A percentile compares a stretch with the other conserved stretches of the same genome.
These are phyloP conservation scores for Botryotinia convoluta DNA, from an alignment of 2,329 filamentous ascomycete genomes.

Conservation along the genomic window DNA sequence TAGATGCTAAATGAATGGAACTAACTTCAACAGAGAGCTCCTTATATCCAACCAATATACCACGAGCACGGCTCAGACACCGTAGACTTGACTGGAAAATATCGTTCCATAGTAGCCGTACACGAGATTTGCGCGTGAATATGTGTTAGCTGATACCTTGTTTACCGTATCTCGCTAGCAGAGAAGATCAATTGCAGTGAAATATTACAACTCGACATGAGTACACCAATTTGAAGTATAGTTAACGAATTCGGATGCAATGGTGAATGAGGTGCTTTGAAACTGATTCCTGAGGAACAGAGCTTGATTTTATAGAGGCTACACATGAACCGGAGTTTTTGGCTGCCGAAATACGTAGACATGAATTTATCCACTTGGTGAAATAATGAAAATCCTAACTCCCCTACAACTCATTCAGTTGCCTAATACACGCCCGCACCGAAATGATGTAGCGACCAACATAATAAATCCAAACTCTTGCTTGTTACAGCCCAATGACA, in stretches of 20 bases:
- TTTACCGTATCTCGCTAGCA: not conserved
- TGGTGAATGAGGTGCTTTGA: not conserved
- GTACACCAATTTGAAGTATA: not conserved
- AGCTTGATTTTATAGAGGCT: not conserved
- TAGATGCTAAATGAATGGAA: not conserved
- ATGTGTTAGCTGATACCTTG: not conserved
- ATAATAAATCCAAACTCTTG: not conserved
- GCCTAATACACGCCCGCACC: not conserved
- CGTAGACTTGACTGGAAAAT: not conserved
- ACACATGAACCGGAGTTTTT: not conserved
- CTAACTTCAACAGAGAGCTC: not conserved
- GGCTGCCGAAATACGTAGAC: not conserved
- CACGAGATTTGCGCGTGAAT: not conserved
- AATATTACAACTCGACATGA: not conserved
- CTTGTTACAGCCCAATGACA: not conserved
- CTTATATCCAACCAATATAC: not conserved
- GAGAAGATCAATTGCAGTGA: not conserved
- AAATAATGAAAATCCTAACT: not conserved
- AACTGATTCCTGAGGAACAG: not conserved
- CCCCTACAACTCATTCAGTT: too few relatives aligned
- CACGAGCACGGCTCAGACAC: accelerated
- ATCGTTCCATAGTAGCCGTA: not conserved
- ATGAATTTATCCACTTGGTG: not conserved
- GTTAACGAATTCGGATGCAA: not conserved
- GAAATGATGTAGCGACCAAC: not conserved